Evolutionary conservation across 495 filamentous ascomycete species (phyloP).

Genomic region (Penicillium angulare): DNA sequence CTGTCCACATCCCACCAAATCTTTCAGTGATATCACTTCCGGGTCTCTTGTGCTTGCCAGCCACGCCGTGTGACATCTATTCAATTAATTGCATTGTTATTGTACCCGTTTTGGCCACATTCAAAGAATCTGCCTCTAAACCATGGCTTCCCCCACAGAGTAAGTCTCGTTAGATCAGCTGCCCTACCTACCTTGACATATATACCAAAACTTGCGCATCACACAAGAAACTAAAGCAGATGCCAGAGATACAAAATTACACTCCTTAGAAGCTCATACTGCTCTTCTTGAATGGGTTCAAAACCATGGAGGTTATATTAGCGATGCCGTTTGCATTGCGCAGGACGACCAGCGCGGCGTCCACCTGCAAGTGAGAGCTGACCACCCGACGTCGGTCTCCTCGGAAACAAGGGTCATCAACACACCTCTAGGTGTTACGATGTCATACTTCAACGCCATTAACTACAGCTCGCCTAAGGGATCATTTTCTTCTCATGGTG

Average conservation of each 20-base stretch:
- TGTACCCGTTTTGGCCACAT: too few species aligned
- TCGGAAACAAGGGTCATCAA: constrained; percentile 40
- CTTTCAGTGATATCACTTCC: too few species aligned
- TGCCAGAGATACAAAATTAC: constrained; percentile 12
- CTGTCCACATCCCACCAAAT: too few species aligned
- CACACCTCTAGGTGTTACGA: constrained; percentile 44
- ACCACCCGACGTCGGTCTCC: constrained; percentile 20
- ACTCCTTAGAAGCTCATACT: constrained; percentile 28
- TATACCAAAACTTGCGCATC: too few species aligned
- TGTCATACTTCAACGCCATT: constrained; percentile 55
- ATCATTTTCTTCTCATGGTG: constrained; percentile 35
- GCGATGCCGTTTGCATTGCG: constrained; percentile 40
- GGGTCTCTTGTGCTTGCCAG: too few species aligned
- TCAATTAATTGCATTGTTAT: too few species aligned
- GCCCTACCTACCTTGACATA: too few species aligned
- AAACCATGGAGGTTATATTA: constrained; percentile 40
- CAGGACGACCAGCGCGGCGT: constrained; percentile 43
- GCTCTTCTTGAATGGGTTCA: constrained; percentile 42
- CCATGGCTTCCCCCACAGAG: too few species aligned
- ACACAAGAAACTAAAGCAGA: too few species aligned
- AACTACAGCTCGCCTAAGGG: constrained; percentile 17
- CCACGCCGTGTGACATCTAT: too few species aligned
- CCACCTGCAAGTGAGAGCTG: constrained; percentile 42
- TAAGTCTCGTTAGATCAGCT: too few species aligned
- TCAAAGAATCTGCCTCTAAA: too few species aligned